Percentiles rank a stretch among this genome's conserved stretches.
Evolutionary conservation across 2,329 filamentous ascomycete species (phyloP).

Genomic region (Zelopaecilomyces penicillatus): DNA sequence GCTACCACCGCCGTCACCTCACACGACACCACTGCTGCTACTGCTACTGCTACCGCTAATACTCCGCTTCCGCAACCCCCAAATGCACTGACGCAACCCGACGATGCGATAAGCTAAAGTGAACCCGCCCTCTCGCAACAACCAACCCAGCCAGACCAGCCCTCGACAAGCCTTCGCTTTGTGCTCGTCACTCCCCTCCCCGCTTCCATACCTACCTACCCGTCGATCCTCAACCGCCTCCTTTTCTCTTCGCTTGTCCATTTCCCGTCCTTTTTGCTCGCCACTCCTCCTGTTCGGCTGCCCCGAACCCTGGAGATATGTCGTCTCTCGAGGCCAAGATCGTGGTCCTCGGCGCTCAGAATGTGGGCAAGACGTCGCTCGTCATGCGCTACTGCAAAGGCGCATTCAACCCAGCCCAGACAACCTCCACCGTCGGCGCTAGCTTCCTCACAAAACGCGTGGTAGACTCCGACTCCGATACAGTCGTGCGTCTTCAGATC

Average conservation of each 20-base stretch:
- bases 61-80: constrained; percentile 4
- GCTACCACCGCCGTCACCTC: constrained; percentile 7
- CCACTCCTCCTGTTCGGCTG: neutral
- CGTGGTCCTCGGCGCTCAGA: constrained; percentile 70
- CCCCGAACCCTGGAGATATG: neutral
- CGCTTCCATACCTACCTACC: no score
- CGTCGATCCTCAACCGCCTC: neutral
- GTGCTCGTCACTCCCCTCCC: neutral
- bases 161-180: constrained; percentile 3
- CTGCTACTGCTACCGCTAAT: constrained; percentile 5
- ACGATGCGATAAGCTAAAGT: constrained; percentile 8
- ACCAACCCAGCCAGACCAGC: neutral
- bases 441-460: constrained; percentile 75
- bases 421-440: constrained; percentile 66
- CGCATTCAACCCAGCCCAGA: constrained; percentile 56
- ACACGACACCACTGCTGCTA: constrained; percentile 7
- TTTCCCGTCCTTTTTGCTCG: neutral
- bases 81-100: constrained; percentile 7
- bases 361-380: constrained; percentile 71
- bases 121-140: neutral
- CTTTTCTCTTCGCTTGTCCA: neutral
- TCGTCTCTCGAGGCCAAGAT: constrained; percentile 69
- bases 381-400: constrained; percentile 70
- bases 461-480: constrained; percentile 75
- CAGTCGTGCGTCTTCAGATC: constrained; percentile 82